These are phyloP conservation scores for Trametes elegans DNA, from an alignment of 768 basidiomycete species.

Conservation along the genomic window DNA sequence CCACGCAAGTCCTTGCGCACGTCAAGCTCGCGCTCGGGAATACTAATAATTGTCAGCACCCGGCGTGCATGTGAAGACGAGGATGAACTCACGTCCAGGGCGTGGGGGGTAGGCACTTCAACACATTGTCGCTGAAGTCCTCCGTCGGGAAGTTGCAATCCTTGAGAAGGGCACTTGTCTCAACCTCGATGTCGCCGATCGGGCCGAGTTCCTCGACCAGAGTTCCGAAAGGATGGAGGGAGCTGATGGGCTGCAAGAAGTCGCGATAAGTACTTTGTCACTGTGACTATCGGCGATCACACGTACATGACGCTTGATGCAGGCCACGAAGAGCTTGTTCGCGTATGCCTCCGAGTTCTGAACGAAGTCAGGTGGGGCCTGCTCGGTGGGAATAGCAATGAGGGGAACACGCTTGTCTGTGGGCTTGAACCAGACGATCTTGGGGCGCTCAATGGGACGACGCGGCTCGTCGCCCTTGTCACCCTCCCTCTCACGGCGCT, in stretches of 20 bases:
- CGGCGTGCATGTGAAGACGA: conserved; percentile 3
- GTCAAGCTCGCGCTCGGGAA: conserved; percentile 88
- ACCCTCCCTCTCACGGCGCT: conserved; percentile 95
- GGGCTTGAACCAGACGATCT: conserved; percentile 99
- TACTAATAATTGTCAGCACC: conserved; percentile 38
- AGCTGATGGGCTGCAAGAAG: conserved; percentile 76
- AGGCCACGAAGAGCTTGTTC: conserved; percentile 92
- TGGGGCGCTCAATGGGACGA: conserved; percentile 85
- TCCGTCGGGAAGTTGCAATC: conserved; percentile 99
- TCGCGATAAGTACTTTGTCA: conserved; percentile 2
- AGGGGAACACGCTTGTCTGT: conserved; percentile 98
- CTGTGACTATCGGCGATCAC: conserved; percentile 8
- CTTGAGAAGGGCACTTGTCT: conserved; percentile 95
- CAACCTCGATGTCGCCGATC: conserved; percentile 98
- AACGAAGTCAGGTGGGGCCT: conserved; percentile 94
- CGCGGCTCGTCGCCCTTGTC: conserved; percentile 84
- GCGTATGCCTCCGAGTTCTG: conserved; percentile 91
- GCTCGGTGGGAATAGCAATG: conserved; percentile 98
- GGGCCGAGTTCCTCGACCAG: conserved; percentile 96
- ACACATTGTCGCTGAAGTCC: conserved; percentile 92
- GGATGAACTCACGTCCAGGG: conserved; percentile 80
- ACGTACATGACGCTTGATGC: conserved; percentile 95
- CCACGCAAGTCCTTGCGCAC: conserved; percentile 83
- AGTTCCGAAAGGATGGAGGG: conserved; percentile 97
- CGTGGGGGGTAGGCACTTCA: conserved; percentile 93